Evolutionary conservation across 2,329 filamentous ascomycete species (phyloP).

Genomic region (Alternaria novae-zelandiae): DNA sequence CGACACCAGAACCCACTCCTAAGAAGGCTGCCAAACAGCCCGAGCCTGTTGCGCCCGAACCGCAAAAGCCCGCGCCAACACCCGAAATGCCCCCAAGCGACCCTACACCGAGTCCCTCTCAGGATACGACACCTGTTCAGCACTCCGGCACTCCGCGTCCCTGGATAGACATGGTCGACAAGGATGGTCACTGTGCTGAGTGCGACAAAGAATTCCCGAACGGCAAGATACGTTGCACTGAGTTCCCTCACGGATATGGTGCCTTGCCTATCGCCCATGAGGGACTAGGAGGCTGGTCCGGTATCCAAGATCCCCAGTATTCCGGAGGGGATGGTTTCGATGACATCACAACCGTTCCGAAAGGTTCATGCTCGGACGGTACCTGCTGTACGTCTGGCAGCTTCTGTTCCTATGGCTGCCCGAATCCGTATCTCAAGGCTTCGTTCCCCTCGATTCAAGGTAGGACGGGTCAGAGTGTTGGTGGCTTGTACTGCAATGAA

Average conservation of each 20-base stretch:
- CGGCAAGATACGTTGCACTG: slow-evolving; percentile 71
- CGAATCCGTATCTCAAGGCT: slow-evolving; percentile 87
- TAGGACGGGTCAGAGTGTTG: slow-evolving; percentile 79
- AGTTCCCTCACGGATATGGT: slow-evolving; percentile 83
- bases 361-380: slow-evolving; percentile 62
- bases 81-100: slow-evolving; percentile 8
- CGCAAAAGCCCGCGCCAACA: neutral
- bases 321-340: slow-evolving; percentile 51
- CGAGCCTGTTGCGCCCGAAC: neutral
- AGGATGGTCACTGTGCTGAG: slow-evolving; percentile 52
- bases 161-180: slow-evolving; percentile 26
- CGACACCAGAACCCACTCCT: slow-evolving; percentile 3
- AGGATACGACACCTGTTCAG: slow-evolving; percentile 33
- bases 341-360: slow-evolving; percentile 70
- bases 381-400: slow-evolving; percentile 64
- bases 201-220: slow-evolving; percentile 75
- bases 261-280: slow-evolving; percentile 74
- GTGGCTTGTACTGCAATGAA: slow-evolving; percentile 81
- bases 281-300: slow-evolving; percentile 75
- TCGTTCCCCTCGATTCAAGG: slow-evolving; percentile 88
- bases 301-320: slow-evolving; percentile 67
- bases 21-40: neutral
- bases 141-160: slow-evolving; percentile 23
- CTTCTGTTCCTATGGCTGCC: slow-evolving; percentile 94
- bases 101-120: slow-evolving; percentile 6